Evolutionary conservation across 1,284 basidiomycete species (phyloP).

Genomic region (Ustanciosporium gigantosporum): DNA sequence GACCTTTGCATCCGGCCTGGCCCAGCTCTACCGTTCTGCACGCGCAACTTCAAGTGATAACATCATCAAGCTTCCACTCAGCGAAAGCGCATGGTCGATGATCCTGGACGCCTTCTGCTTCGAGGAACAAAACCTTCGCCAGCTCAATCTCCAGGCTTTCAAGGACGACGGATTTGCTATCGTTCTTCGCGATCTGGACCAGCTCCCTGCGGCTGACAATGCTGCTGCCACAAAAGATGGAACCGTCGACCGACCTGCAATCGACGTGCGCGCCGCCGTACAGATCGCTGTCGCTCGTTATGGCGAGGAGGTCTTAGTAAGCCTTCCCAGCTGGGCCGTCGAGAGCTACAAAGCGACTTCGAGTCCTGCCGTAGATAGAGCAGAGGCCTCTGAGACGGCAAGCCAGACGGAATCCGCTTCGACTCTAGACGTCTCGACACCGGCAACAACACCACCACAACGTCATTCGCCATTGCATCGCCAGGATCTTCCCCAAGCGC

Average conservation of each 20-base stretch:
- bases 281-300: slow-evolving; percentile 19
- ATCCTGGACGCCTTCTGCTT: slow-evolving; percentile 39
- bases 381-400: too few relatives aligned
- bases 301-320: slow-evolving; percentile 18
- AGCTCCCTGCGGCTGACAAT: slow-evolving; percentile 6
- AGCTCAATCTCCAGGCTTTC: slow-evolving; percentile 29
- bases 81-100: slow-evolving; percentile 15
- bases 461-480: slow-evolving; percentile 32
- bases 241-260: background rate
- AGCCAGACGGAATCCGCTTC: background rate
- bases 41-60: slow-evolving; percentile 9
- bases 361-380: too few relatives aligned
- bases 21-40: slow-evolving; percentile 24
- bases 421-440: background rate
- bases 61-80: slow-evolving; percentile 15
- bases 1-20: slow-evolving; percentile 16
- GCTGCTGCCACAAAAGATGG: slow-evolving; percentile 3
- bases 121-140: slow-evolving; percentile 29
- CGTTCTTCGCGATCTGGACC: slow-evolving; percentile 19
- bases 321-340: slow-evolving; percentile 18
- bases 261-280: background rate
- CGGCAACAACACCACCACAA: slow-evolving; percentile 15
- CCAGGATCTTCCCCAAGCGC: background rate
- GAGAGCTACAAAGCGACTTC: background rate
- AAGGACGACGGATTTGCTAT: slow-evolving; percentile 25